Percentiles rank a stretch among this genome's conserved stretches.
Evolutionary conservation across 495 filamentous ascomycete species (phyloP).

Genomic region (Penicillium dipodomyicola): DNA sequence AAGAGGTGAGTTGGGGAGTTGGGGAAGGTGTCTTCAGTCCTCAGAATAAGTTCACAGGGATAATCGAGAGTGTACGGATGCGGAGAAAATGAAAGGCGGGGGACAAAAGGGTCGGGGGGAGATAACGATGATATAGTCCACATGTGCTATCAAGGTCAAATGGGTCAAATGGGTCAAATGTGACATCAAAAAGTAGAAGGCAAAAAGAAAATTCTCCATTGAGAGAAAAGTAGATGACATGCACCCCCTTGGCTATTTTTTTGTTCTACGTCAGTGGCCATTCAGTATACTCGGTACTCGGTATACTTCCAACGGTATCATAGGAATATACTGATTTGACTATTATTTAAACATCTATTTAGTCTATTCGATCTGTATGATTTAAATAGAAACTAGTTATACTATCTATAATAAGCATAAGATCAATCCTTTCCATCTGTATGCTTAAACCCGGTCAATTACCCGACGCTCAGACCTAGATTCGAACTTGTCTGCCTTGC

Average conservation of each 20-base stretch:
- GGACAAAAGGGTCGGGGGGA: neutral
- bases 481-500: slow-evolving; percentile 20
- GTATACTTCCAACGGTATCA: neutral
- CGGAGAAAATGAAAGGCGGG: neutral
- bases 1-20: neutral
- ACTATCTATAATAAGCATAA: neutral
- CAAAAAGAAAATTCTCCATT: neutral
- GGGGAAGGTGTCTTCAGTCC: neutral
- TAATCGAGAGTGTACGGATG: neutral
- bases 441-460: slow-evolving; percentile 10
- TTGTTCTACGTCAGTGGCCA: slow-evolving; percentile 3
- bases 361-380: neutral
- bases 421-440: neutral
- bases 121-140: neutral
- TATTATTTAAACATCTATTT: too few relatives aligned
- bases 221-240: neutral
- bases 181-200: neutral
- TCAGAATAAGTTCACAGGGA: neutral
- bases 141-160: neutral
- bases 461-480: slow-evolving; percentile 18
- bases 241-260: neutral
- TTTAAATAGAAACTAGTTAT: neutral
- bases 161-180: too few relatives aligned
- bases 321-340: neutral
- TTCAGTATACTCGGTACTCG: neutral